Percentiles rank a stretch among this genome's conserved stretches.
phyloP scores from a whole-genome alignment of 345 rosid genomes.

The Salix caprea region DNA sequence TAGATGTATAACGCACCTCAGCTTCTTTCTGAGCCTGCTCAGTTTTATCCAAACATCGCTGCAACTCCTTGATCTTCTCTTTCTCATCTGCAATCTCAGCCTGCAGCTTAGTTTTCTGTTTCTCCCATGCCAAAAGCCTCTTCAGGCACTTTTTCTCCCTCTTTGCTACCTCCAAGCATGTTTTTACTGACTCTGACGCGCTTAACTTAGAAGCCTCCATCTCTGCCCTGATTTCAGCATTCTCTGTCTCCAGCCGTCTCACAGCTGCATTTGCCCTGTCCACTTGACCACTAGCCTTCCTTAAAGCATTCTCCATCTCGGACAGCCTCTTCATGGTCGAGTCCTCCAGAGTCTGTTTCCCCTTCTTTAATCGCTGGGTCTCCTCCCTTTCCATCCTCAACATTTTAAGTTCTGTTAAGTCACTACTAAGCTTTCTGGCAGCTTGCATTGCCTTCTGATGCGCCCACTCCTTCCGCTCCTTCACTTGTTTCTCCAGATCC shows the following conservation, averaged over 20 bases:
- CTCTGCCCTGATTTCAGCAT: constrained; percentile 90
- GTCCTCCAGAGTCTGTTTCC: constrained; percentile 77
- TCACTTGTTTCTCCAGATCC: constrained; percentile 72
- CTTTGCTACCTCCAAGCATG: constrained; percentile 66
- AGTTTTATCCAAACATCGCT: constrained; percentile 42
- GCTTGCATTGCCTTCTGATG: constrained; percentile 98
- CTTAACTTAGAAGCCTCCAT: constrained; percentile 87
- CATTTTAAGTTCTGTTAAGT: constrained; percentile 68
- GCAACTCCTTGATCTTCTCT: constrained; percentile 62
- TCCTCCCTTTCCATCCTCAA: constrained; percentile 86
- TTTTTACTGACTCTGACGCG: constrained; percentile 73
- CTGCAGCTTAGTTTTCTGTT: constrained; percentile 74
- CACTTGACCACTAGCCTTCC: constrained; percentile 76
- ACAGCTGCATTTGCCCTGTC: constrained; percentile 72
- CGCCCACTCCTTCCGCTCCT: constrained; percentile 94
- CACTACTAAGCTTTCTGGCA: constrained; percentile 78
- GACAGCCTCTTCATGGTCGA: constrained; percentile 69
- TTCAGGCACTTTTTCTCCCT: constrained; percentile 79
- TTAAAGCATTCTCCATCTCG: constrained; percentile 82
- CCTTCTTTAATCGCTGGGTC: constrained; percentile 70
- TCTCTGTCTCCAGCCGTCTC: constrained; percentile 73
- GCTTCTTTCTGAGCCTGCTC: constrained; percentile 56
- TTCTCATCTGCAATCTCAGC: constrained; percentile 68
- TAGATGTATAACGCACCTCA: constrained; percentile 47
- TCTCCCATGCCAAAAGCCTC: constrained; percentile 78